Conservation (phyloP, 345 rosid species). For the Luvunga scandens region DNA sequence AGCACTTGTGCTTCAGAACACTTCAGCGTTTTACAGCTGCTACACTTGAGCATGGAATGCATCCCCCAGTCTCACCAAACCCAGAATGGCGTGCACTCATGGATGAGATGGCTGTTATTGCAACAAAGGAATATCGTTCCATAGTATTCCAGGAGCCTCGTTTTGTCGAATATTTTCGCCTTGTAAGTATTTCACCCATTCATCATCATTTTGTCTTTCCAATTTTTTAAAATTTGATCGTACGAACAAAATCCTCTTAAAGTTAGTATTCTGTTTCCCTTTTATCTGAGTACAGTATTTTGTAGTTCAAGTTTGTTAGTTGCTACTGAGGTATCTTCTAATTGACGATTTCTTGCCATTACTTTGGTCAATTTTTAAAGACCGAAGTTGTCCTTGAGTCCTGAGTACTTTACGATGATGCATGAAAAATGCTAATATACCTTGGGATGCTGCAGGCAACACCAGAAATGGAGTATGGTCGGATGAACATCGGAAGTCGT, state of each 20-base stretch:
- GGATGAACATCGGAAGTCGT: slow-evolving; percentile 98
- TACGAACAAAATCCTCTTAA: neutral
- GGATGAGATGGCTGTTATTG: slow-evolving; percentile 93
- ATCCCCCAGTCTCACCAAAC: slow-evolving; percentile 88
- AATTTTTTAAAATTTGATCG: neutral
- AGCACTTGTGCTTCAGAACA: slow-evolving; percentile 86
- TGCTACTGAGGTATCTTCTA: neutral
- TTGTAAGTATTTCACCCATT: slow-evolving; percentile 41
- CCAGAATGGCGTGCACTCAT: slow-evolving; percentile 95
- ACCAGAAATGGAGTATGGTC: slow-evolving; percentile 91
- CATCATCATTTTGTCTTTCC: neutral
- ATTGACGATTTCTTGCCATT: neutral
- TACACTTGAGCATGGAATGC: slow-evolving; percentile 95
- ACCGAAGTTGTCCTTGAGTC: neutral
- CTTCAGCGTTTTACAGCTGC: slow-evolving; percentile 98
- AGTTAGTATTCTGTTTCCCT: neutral
- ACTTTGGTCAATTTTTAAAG: neutral
- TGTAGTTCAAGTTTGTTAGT: neutral
- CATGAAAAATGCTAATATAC: neutral
- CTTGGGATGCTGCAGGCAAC: slow-evolving; percentile 58
- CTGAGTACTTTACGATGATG: neutral
- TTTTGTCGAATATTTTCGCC: slow-evolving; percentile 94
- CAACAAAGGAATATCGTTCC: slow-evolving; percentile 83
- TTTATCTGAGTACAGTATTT: neutral
- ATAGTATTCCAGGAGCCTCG: slow-evolving; percentile 90